Evolutionary conservation across 148 eudicot genomes (phyloP).

Genomic region (Heliamphora exappendiculata): DNA sequence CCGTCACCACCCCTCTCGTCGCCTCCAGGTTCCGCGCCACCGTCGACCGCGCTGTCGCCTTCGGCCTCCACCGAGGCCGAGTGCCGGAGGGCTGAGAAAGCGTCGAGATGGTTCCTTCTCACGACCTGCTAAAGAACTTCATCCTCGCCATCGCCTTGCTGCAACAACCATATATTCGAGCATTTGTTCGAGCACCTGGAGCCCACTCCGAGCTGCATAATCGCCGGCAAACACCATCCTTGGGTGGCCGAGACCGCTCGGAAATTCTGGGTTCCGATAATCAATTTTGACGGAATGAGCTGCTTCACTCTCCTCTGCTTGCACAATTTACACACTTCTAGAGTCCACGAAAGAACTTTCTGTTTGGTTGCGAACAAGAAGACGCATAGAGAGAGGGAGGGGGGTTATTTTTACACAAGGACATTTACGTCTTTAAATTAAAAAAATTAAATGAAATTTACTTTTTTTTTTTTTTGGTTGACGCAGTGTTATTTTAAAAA

Average conservation of each 20-base stretch:
- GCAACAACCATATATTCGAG: slow-evolving; percentile 14
- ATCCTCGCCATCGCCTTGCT: slow-evolving; percentile 1
- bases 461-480: no score
- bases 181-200: not conserved
- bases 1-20: not conserved
- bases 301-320: slow-evolving; percentile 13
- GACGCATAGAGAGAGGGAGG: no score
- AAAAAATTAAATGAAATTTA: no score
- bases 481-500: no score
- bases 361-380: no score
- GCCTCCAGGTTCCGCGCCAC: not conserved
- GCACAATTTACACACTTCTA: slow-evolving; percentile 18
- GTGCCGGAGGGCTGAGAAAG: slow-evolving; percentile 7
- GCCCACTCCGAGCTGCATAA: slow-evolving; percentile 19
- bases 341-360: slow-evolving; percentile 12
- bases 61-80: not conserved
- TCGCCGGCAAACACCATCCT: slow-evolving; percentile 17
- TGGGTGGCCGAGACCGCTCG: slow-evolving; percentile 16
- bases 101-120: slow-evolving; percentile 5
- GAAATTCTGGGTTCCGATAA: slow-evolving; percentile 7
- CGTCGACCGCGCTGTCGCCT: not conserved
- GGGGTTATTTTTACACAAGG: no score
- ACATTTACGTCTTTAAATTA: no score
- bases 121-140: slow-evolving; percentile 9
- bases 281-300: slow-evolving; percentile 23